These are phyloP conservation scores for Hygrophorus russula DNA, from an alignment of 768 basidiomycete species.

Conservation along the genomic window DNA sequence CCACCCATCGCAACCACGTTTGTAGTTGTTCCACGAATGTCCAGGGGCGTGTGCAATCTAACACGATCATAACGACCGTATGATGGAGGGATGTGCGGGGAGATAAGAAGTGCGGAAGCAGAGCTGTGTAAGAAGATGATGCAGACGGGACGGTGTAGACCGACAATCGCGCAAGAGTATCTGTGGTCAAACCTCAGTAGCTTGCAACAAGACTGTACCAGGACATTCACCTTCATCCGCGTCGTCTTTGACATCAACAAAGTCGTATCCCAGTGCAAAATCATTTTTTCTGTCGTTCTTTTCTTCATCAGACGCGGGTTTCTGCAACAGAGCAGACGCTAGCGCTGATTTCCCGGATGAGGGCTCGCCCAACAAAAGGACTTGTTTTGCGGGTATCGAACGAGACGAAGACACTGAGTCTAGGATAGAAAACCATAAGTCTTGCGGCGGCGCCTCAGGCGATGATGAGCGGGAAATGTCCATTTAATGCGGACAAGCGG, in stretches of 20 bases:
- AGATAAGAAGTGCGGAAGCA: conserved; percentile 73
- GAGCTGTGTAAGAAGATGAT: conserved; percentile 52
- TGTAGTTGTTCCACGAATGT: conserved; percentile 79
- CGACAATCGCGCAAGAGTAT: conserved; percentile 81
- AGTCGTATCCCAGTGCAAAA: conserved; percentile 88
- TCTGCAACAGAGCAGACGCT: conserved; percentile 61
- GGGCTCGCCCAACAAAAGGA: conserved; percentile 75
- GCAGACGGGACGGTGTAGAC: conserved; percentile 86
- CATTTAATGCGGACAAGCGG: too few relatives aligned
- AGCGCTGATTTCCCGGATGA: conserved; percentile 71
- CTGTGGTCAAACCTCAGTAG: conserved; percentile 16
- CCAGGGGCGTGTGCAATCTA: conserved; percentile 97
- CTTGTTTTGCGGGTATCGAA: conserved; percentile 77
- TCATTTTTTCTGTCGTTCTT: conserved; percentile 55
- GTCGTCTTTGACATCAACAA: conserved; percentile 83
- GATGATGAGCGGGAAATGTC: conserved; percentile 49
- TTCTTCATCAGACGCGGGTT: conserved; percentile 40
- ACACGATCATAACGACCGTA: conserved; percentile 69
- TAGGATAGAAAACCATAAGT: conserved; percentile 90
- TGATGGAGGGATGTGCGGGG: conserved; percentile 56
- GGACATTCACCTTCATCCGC: conserved; percentile 75
- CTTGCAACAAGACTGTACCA: conserved; percentile 1
- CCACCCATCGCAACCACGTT: conserved; percentile 80
- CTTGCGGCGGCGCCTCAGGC: conserved; percentile 64
- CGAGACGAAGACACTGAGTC: conserved; percentile 76